Base-by-base conservation (phyloP, 148 eudicot species). In the Euryodendron excelsum region DNA sequence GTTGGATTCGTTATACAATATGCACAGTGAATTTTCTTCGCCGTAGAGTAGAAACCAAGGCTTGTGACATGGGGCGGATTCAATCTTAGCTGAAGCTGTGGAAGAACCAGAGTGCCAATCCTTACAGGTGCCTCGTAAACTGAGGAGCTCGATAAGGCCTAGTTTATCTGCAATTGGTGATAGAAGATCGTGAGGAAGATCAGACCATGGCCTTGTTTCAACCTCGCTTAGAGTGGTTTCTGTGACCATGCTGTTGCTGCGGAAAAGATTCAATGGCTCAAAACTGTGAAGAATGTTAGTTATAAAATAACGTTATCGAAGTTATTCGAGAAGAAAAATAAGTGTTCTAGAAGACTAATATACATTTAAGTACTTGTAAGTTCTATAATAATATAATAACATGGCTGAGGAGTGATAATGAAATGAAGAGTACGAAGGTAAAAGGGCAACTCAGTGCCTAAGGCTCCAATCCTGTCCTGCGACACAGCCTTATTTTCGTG, bases 61-160 rank as follows among this genome's bases (percentile, higher is more conserved):
- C 6, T 27, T 31, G 10, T 0, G 47, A 13, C 31, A 0, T 1
- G 34, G 60, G 4, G 65, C 33, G n/a, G 79, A 50, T 33, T 77
- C 79, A 10, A 58, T 12, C 33, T 50, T 28, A 7, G 84, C 79
- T 36, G 80, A 31, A 15, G 78, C 72, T 6, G 75, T 13, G 36
- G 69, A 75, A 27, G 86, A 58, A 30, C 84, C 68, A 14, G 79
- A 34, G 6, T 59, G 72, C 80, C 80, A 84, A 25, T 66, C 79
- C 59, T 80, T 80, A 52, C 86, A 80, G 0, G 74, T 74, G 18
- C 63, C 86, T 1, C 84, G 86, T 21, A 84, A 77, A 8, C 84
- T 34, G 1, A 80, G 65, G 59, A 84, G 86, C 27, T 80, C 81
- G 20, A 84, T 73, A 15, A 80, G 28, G 59, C 75, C 69, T 23